These are phyloP conservation scores for Epichloe typhina DNA, from an alignment of 2,329 filamentous ascomycete genomes.

Conservation along the genomic window DNA sequence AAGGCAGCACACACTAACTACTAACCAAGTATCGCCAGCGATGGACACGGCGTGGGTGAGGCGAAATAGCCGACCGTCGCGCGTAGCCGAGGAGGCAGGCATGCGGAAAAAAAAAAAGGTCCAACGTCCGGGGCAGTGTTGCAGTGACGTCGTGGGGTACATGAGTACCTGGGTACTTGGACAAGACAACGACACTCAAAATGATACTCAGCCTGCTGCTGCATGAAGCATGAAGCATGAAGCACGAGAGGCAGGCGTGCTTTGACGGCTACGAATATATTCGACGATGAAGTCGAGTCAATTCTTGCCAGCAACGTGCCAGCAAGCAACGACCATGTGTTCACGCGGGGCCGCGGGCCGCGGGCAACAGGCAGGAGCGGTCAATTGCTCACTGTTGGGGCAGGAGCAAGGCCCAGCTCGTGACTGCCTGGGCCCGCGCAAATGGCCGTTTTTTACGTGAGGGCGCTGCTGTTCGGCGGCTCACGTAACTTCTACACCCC, in stretches of 20 bases:
- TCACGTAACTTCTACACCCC: too few species aligned
- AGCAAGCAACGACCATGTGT: background rate
- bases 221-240: background rate
- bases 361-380: background rate
- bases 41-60: background rate
- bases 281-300: background rate
- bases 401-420: background rate
- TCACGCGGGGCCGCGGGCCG: background rate
- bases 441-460: constrained; percentile 1
- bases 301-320: background rate
- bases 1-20: background rate
- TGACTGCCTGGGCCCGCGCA: background rate
- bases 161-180: background rate
- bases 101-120: background rate
- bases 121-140: background rate
- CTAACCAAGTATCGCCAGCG: background rate
- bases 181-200: background rate
- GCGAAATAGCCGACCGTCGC: constrained; percentile 3
- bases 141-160: background rate
- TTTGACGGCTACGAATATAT: background rate
- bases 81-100: constrained; percentile 2
- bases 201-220: background rate
- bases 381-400: background rate
- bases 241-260: background rate
- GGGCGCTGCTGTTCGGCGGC: background rate